Base-by-base conservation (phyloP, 108 stramenopile genomes). In the Hondaea fermentalgiana region DNA sequence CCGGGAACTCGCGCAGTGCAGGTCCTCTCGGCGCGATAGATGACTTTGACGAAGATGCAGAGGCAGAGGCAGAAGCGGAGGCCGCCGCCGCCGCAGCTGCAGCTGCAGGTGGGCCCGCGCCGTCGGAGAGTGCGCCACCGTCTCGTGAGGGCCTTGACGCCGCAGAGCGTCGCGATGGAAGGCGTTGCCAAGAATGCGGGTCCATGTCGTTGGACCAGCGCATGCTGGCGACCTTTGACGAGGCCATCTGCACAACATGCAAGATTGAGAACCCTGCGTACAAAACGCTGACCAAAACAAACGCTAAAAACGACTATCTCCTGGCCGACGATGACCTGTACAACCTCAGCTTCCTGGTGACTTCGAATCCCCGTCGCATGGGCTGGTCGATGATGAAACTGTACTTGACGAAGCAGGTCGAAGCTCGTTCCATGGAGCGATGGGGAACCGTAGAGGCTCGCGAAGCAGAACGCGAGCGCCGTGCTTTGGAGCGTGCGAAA, bases 401-500 rank as follows among this genome's bases (percentile, higher is more conserved):
- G 25, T 83, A 83, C 76, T 45, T 83, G 45, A 83, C 76, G 51
- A 83, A 83, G 76, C 76, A 83, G 5, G 76, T 83, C n/a, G 76
- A 83, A 23, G 76, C 51, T 6, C 19, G 45, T 10, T 47, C 76
- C 3, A 47, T 83, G 45, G 51, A 83, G 51, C 45, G 76, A 25
- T 83, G 76, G 76, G 51, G 51, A 28, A 21, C 76, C 19, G 23
- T 21, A 16, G 76, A 83, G 51, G 51, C 45, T 6, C 45, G 44
- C n/a, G 76, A 83, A 45, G 76, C n/a, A 12, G 76, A 83, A 23
- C 45, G 51, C 4, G 51, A 47, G 45, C 76, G 76, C 45, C 76
- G 76, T 23, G 76, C 23, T 12, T 17, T 53, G 6, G 76, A 83
- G 0, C 45, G 76, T 8, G 76, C 51, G 17, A 53, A 53, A 12